Base-by-base conservation (phyloP, 169 alveolate genomes). In the Eimeria sp. region DNA sequence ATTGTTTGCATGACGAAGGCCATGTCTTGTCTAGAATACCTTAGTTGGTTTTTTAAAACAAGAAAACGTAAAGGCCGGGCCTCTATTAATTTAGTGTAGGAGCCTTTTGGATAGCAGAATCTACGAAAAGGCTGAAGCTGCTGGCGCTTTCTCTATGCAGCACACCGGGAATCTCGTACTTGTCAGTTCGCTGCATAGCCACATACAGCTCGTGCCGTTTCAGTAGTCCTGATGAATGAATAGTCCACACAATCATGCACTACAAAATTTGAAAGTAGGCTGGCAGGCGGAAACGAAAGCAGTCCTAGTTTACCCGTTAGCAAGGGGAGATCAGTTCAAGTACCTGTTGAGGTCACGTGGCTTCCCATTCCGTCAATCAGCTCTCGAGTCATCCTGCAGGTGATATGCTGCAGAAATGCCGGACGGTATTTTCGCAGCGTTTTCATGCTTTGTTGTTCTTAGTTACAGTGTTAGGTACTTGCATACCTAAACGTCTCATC, bases 401-500 rank as follows among this genome's bases (percentile, higher is more conserved):
- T 1, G 72, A 27, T 0, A 8, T 49, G 4, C 1, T n/a, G 18
- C 8, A 33, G 46, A 14, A 25, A 78, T 6, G 89, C 66, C 49
- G 30, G 23, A 23, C n/a, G 20, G 20, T 78, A 27, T 66, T 46
- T 46, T 14, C n/a, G 27, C 72, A 52, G 20, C 87, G 23, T 10
- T 40, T 40, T 6, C 11, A 2, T 77, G 87, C 43, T 2, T 25
- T n/a, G 14, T 52, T 11, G 23, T 33, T 49, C 68, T 30, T 80
- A 33, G 9, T 4, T 20, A 27, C 27, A 4, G 46, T 11, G 43
- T 11, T 52, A 25, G 89, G 68, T 60, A 18, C 6, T 10, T 58
- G 9, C 88, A 4, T 43, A 83, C 96, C 96, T 46, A 77, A 88
- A 93, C 27, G 96, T 68, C 52, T 93, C 96, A n/a, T 93, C 96